Evolutionary conservation across 306 rosid genomes (phyloP), one percentile per base, ranked within the genome.

Genomic region (Vicia sativa): DNA sequence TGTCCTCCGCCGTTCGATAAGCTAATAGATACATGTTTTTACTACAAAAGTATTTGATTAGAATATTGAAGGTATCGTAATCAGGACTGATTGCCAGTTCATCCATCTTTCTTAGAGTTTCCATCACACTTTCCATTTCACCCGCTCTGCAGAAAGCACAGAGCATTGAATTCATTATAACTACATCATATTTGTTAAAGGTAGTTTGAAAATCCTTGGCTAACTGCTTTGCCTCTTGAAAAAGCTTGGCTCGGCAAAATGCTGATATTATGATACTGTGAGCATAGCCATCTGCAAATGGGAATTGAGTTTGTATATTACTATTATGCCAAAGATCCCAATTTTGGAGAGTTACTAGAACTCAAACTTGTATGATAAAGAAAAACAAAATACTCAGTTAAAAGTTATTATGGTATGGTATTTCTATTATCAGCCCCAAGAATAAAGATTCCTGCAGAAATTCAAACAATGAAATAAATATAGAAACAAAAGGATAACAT

Each of bases 71-170:
- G 70, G 98, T 93, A 61, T 83, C 88, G 76, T 80, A 85, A 81
- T 85, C 91, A 72, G 98, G 98, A 80, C 80, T 85, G 68, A 93
- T 88, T 37, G 89, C 89, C 60, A 90, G 72, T 68, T 83, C 85
- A 72, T 93, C 98, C 93, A 93, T 93, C 81, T 90, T 93, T 84
- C 67, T 83, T 68, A 93, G 84, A 83, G 88, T 84, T 87, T 86
- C 89, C 96, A 87, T 93, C 39, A 88, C 96, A 48, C 96, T 90
- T 52, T 88, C 91, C 91, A 86, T 93, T 81, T 93, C 98, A 23
- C 96, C 96, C n/a, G 79, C 88, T 79, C 96, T 83, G 78, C 97
- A 93, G 78, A 90, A 93, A 66, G 98, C 97, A 78, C 95, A 93
- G 67, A 93, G 87, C 91, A 90, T 87, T 23, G 96, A 80, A 70